Evolutionary conservation across 345 rosid species (phyloP).

Genomic region (Pistacia integerrima): DNA sequence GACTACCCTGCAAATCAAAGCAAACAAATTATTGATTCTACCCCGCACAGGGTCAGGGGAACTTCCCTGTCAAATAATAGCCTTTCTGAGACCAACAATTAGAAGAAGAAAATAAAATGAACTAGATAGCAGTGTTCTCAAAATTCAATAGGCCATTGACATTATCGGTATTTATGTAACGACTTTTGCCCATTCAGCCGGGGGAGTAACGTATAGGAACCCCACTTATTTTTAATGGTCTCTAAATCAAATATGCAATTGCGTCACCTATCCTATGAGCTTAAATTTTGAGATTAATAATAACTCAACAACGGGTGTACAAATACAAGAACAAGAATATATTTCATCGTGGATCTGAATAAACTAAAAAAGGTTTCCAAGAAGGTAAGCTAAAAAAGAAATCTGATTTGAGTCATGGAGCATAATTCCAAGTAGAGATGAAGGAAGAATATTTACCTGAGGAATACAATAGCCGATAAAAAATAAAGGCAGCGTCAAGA

Average conservation of each 20-base stretch:
- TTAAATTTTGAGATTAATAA: no score
- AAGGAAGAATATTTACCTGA: conserved; percentile 51
- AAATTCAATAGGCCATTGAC: background rate
- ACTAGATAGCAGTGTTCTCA: background rate
- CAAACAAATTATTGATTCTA: conserved; percentile 22
- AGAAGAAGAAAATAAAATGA: background rate
- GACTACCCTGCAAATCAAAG: conserved; percentile 72
- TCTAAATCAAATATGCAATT: no score
- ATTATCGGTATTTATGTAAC: no score
- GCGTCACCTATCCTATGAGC: no score
- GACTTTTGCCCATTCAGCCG: background rate
- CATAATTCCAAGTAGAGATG: background rate
- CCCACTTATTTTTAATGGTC: background rate
- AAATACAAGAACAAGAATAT: background rate
- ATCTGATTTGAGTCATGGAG: background rate
- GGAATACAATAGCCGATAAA: conserved; percentile 64
- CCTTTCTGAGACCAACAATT: background rate
- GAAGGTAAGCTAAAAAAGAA: background rate
- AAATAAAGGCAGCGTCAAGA: conserved; percentile 54
- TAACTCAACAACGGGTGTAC: background rate
- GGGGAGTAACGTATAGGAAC: background rate
- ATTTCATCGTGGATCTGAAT: background rate
- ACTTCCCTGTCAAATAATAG: background rate
- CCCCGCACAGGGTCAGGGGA: background rate
- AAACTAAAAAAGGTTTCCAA: conserved; percentile 1